phyloP scores from a whole-genome alignment of 345 rosid species.

The Eucalyptus sp. region DNA sequence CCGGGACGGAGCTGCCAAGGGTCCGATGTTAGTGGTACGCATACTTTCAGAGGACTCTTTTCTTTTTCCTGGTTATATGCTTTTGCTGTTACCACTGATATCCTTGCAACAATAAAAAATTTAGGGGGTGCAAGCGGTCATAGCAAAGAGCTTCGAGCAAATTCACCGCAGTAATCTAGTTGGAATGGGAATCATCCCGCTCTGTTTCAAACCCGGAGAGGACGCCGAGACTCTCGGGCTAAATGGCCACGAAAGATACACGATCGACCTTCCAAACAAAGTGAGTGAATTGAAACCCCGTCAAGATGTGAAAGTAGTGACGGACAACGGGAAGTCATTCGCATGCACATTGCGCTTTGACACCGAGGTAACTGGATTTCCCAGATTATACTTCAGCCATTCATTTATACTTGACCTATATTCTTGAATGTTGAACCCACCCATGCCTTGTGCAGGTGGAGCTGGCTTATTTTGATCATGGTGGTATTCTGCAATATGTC shows the following conservation, averaged over 20 bases:
- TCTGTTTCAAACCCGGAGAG: conserved; percentile 70
- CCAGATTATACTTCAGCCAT: background rate
- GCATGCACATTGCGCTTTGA: conserved; percentile 53
- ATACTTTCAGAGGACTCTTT: background rate
- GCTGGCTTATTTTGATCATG: conserved; percentile 48
- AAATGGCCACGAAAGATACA: conserved; percentile 64
- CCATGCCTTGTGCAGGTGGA: conserved; percentile 20
- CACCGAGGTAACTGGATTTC: conserved; percentile 44
- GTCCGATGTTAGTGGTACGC: conserved; percentile 80
- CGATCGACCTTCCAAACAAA: conserved; percentile 46
- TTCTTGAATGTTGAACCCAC: background rate
- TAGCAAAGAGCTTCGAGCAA: conserved; percentile 76
- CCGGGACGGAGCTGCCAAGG: conserved; percentile 98
- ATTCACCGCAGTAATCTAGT: conserved; percentile 82
- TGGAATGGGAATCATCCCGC: conserved; percentile 78
- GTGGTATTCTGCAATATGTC: conserved; percentile 53
- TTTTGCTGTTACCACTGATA: background rate
- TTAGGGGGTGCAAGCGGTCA: conserved; percentile 82
- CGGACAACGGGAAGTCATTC: conserved; percentile 63
- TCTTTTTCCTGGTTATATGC: background rate
- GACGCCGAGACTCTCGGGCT: conserved; percentile 64
- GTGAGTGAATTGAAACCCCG: conserved; percentile 62
- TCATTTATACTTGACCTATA: background rate
- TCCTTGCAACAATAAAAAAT: background rate
- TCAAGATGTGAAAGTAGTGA: conserved; percentile 66